Base-by-base conservation (phyloP, 768 basidiomycete species). In the Boletus huronensis region DNA sequence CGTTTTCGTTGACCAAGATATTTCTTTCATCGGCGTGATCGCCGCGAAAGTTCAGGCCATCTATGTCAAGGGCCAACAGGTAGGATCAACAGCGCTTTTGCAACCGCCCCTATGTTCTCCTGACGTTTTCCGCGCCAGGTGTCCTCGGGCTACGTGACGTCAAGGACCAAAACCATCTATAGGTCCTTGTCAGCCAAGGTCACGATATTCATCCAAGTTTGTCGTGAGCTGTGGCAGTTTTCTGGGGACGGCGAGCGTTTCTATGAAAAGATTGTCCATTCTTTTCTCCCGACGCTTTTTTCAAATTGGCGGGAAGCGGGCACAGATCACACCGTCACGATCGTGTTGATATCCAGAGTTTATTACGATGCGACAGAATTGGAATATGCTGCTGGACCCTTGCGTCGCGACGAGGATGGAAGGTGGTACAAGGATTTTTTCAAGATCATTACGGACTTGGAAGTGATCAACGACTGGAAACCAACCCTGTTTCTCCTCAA, bases 201-300 rank as follows among this genome's bases (percentile, higher is more conserved):
- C 34, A 97, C 91, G 19, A 87, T 98, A 52, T 96, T 97, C 70
- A 93, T 99, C 45, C 95, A 98, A 77, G 89, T 99, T 16, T 96
- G 93, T 68, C 83, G 87, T 45, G 97, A 98, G 67, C 82, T 97
- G 51, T 98, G 93, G 92, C 91, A 97, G 64, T 98, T 98, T 66
- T 82, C 94, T 23, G 93, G 91, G 34, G 97, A 98, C 57, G 97
- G 97, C 23, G 94, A 97, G 69, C 83, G 95, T 6, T 93, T 88
- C 72, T 88, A 92, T 66, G 97, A 98, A 69, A 98, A 98, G 74
- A 90, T 96, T n/a, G 88, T 96, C 3, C 94, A 98, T 67, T 92
- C 94, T 3, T 98, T 98, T 74, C 82, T 99, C 8, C 94, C 96
- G 1, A 82, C 88, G 14, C 80, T 98, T 4, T 94, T 98, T 63